phyloP scores from a whole-genome alignment of 2,329 filamentous ascomycete species.

The Coccinonectria pachysandricola region DNA sequence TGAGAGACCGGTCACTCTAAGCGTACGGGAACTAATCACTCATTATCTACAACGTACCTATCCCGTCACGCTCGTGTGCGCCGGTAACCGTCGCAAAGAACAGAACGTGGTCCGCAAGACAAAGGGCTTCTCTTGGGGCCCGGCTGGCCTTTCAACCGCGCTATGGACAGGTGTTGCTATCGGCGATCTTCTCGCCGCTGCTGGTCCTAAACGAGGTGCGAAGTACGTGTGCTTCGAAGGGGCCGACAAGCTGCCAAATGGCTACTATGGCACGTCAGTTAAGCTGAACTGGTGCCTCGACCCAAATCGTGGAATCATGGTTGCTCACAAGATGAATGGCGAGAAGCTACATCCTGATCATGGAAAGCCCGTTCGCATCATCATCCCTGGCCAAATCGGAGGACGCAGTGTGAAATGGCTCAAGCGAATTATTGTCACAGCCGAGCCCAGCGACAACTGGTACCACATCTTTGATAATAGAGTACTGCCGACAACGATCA shows the following conservation, averaged over 20 bases:
- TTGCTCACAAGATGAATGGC: conserved; percentile 87
- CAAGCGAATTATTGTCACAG: conserved; percentile 68
- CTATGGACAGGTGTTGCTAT: conserved; percentile 79
- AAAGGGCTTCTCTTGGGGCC: conserved; percentile 90
- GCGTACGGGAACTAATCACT: conserved; percentile 58
- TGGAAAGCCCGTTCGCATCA: conserved; percentile 69
- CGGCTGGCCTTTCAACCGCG: conserved; percentile 77
- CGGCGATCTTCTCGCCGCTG: conserved; percentile 57
- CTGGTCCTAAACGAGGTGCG: conserved; percentile 58
- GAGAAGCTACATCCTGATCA: conserved; percentile 73
- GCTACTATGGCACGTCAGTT: conserved; percentile 77
- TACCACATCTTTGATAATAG: conserved; percentile 93
- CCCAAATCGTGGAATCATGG: conserved; percentile 70
- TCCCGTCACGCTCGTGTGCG: conserved; percentile 82
- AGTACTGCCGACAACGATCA: conserved; percentile 77
- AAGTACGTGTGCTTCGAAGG: conserved; percentile 87
- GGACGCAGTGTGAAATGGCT: conserved; percentile 92
- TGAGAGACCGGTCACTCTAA: conserved; percentile 62
- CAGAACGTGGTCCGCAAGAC: conserved; percentile 85
- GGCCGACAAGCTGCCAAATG: conserved; percentile 79
- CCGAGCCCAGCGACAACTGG: conserved; percentile 79
- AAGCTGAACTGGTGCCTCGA: conserved; percentile 87
- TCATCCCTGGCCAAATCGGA: conserved; percentile 86
- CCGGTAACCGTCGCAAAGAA: conserved; percentile 85
- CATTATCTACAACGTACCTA: conserved; percentile 75